Evolutionary conservation across 1,284 basidiomycete species (phyloP).

Genomic region (Ustilago lituana): DNA sequence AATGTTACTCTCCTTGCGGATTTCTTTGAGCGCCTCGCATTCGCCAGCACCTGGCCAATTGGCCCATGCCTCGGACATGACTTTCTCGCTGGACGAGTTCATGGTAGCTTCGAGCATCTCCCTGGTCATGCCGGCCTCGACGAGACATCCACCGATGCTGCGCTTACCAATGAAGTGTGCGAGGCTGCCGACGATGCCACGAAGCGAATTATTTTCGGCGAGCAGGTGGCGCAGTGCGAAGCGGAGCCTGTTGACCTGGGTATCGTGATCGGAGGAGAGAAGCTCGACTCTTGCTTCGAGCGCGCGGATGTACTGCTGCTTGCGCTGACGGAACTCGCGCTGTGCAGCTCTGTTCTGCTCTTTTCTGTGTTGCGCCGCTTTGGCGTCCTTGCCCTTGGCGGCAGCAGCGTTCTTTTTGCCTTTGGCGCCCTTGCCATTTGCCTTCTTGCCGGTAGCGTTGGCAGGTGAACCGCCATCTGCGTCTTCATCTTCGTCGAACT

Average conservation of each 20-base stretch:
- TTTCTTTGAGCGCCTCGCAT: constrained; percentile 53
- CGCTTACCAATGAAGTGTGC: constrained; percentile 55
- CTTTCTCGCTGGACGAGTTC: constrained; percentile 49
- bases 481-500: constrained; percentile 49
- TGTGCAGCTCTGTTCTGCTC: constrained; percentile 62
- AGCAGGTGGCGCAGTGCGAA: constrained; percentile 53
- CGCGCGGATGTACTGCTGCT: constrained; percentile 63
- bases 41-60: constrained; percentile 60
- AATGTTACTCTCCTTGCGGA: constrained; percentile 57
- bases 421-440: constrained; percentile 19
- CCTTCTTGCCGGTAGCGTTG: constrained; percentile 18
- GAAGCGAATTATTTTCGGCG: constrained; percentile 59
- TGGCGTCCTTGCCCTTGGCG: constrained; percentile 34
- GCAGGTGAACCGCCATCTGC: constrained; percentile 28
- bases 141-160: constrained; percentile 51
- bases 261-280: constrained; percentile 59
- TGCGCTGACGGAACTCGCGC: constrained; percentile 61
- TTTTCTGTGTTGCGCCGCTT: constrained; percentile 47
- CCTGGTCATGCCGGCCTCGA: constrained; percentile 43
- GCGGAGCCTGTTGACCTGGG: constrained; percentile 59
- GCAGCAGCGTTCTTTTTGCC: constrained; percentile 24
- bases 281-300: constrained; percentile 61
- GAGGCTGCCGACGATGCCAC: constrained; percentile 48
- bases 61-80: constrained; percentile 57
- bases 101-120: constrained; percentile 50